Base-by-base conservation (phyloP, 164 flowering plant species). In the Buxus sempervirens region DNA sequence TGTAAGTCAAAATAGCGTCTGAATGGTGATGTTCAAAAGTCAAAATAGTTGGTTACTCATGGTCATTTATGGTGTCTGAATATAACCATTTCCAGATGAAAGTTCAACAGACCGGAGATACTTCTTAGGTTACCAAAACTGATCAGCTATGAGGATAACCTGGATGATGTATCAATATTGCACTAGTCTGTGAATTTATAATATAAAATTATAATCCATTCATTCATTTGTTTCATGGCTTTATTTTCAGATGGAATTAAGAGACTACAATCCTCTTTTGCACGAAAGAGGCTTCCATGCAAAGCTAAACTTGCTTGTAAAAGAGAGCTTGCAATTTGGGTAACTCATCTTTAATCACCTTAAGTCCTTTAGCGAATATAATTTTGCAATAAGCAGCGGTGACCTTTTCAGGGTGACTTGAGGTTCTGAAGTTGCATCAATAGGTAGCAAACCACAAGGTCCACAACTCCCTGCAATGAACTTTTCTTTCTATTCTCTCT, bases 211-310 rank as follows among this genome's bases (percentile, higher is more conserved):
- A 45, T 41, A 5, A 12, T 41, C 51, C 1, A 15, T 45, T 56
- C 38, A 32, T 32, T 32, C 38, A 32, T 32, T 32, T 32, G 38
- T 32, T 32, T 32, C 18, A 38, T 54, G 65, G 22, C 66, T 54
- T 54, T 65, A 41, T 61, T 72, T 68, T 54, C 89, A 93, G 98
- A 77, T 90, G 68, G 84, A 80, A 45, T 63, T 83, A 72, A 78
- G 76, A 74, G 90, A 88, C 72, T 89, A 90, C 80, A 84, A 89
- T 60, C 98, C 98, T 26, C 58, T 87, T 67, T 79, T 72, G 69
- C 86, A 86, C 68, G 89, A 86, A 72, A 81, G 93, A 74, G 94
- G 96, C 25, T 81, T 90, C 75, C 97, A 93, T 75, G 80, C 78
- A 71, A 89, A 84, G 71, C 74, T 93, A 22, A 88, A 85, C 78